These are phyloP conservation scores for Pyricularia grisea DNA, from an alignment of 2,329 filamentous ascomycete genomes.

Conservation along the genomic window DNA sequence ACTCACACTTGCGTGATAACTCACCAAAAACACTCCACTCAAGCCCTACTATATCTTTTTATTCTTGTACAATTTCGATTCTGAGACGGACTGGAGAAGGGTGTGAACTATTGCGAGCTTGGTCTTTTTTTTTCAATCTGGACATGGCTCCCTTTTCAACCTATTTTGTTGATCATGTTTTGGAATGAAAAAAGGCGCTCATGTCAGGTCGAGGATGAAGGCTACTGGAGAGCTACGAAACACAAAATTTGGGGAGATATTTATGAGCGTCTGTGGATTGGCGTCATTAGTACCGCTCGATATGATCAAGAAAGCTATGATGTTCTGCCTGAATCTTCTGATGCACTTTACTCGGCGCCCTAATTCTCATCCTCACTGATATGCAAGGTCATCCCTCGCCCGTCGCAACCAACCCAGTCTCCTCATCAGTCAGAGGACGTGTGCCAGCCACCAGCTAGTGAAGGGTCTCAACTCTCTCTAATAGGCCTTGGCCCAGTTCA, in stretches of 20 bases:
- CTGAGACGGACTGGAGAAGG: neutral
- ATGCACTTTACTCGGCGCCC: neutral
- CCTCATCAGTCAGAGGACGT: neutral
- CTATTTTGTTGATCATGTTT: slow-evolving; percentile 1
- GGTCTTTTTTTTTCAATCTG: neutral
- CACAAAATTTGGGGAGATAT: neutral
- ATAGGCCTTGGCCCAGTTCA: too few species aligned
- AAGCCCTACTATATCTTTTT: neutral
- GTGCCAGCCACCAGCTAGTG: neutral
- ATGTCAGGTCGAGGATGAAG: neutral
- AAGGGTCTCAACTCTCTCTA: neutral
- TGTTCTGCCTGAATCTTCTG: neutral
- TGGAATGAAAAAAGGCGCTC: neutral
- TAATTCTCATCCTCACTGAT: neutral
- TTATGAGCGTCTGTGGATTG: neutral
- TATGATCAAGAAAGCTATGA: neutral
- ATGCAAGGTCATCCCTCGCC: neutral
- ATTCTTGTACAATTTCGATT: neutral
- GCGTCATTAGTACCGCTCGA: neutral
- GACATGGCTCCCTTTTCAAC: neutral
- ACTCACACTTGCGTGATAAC: neutral
- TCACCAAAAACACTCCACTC: neutral
- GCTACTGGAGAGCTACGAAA: neutral
- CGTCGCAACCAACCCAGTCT: neutral
- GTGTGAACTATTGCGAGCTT: neutral